Percentiles rank a stretch among this genome's conserved stretches.
Evolutionary conservation across 2,329 filamentous ascomycete genomes (phyloP).

Genomic region (Alternaria conjuncta): DNA sequence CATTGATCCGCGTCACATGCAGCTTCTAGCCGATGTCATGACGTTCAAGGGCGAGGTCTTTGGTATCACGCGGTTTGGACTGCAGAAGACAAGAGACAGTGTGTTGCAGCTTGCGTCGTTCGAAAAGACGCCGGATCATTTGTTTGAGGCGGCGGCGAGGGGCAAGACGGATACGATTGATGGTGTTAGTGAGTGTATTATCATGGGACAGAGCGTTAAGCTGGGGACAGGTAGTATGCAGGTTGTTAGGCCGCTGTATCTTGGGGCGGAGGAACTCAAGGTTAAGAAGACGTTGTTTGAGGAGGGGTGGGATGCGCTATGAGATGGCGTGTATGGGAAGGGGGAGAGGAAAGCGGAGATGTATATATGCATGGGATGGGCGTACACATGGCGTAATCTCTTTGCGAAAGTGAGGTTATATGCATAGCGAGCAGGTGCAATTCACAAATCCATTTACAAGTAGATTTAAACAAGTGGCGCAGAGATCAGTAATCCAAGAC

Average conservation of each 20-base stretch:
- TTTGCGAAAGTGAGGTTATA: background rate
- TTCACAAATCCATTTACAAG: background rate
- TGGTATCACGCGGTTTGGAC: slow-evolving; percentile 93
- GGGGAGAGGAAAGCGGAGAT: too few relatives aligned
- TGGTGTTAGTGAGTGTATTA: slow-evolving; percentile 95
- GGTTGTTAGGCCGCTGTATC: slow-evolving; percentile 74
- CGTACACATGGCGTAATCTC: background rate
- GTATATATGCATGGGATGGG: background rate
- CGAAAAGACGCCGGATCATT: slow-evolving; percentile 96
- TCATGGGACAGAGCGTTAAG: slow-evolving; percentile 94
- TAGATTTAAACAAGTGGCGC: background rate
- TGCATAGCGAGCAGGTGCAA: background rate
- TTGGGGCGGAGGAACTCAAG: slow-evolving; percentile 29
- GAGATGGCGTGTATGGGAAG: background rate
- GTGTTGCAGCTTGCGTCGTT: slow-evolving; percentile 95
- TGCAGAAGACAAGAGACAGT: slow-evolving; percentile 94
- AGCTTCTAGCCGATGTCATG: slow-evolving; percentile 96
- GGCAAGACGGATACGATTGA: slow-evolving; percentile 94
- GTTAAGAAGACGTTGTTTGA: slow-evolving; percentile 45
- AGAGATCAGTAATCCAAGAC: background rate
- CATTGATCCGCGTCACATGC: slow-evolving; percentile 98
- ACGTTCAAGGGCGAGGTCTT: slow-evolving; percentile 97
- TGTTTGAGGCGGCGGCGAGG: slow-evolving; percentile 91
- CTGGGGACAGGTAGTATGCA: slow-evolving; percentile 93
- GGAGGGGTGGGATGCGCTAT: slow-evolving; percentile 46